Conservation (phyloP, 208 protist genomes). For the Trypanosoma congolense region DNA sequence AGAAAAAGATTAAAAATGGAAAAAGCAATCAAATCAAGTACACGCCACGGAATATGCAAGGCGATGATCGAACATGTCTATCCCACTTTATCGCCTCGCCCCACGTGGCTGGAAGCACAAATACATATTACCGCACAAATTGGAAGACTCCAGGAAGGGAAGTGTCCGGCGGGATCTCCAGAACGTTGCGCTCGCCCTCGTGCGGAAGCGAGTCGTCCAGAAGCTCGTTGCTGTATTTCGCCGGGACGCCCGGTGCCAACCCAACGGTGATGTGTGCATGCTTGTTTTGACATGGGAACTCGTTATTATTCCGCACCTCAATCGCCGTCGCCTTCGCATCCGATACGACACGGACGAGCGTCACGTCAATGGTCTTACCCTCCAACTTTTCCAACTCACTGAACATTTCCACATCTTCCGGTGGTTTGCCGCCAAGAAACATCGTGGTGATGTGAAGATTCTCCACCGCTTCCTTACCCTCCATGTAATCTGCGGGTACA, state of each 20-base stretch:
- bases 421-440: slow-evolving; percentile 22
- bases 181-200: slow-evolving; percentile 7
- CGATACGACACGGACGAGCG: slow-evolving; percentile 38
- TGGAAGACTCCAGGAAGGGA: slow-evolving; percentile 9
- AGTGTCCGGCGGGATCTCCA: slow-evolving; percentile 16
- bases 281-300: slow-evolving; percentile 40
- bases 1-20: too few relatives aligned
- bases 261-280: slow-evolving; percentile 56
- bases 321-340: slow-evolving; percentile 48
- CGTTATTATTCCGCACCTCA: slow-evolving; percentile 20
- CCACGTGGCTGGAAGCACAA: too few relatives aligned
- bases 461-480: slow-evolving; percentile 10
- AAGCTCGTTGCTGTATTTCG: slow-evolving; percentile 65
- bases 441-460: slow-evolving; percentile 8
- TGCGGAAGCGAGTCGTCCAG: slow-evolving; percentile 23
- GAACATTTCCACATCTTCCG: slow-evolving; percentile 41
- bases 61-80: too few relatives aligned
- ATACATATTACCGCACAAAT: neutral
- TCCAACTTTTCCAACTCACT: slow-evolving; percentile 39
- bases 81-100: too few relatives aligned
- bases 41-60: too few relatives aligned
- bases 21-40: too few relatives aligned
- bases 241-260: slow-evolving; percentile 34
- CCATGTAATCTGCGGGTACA: slow-evolving; percentile 17
- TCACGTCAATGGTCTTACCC: slow-evolving; percentile 26